Conservation (phyloP, 805 yeast species). For the Babjeviella inositovora region DNA sequence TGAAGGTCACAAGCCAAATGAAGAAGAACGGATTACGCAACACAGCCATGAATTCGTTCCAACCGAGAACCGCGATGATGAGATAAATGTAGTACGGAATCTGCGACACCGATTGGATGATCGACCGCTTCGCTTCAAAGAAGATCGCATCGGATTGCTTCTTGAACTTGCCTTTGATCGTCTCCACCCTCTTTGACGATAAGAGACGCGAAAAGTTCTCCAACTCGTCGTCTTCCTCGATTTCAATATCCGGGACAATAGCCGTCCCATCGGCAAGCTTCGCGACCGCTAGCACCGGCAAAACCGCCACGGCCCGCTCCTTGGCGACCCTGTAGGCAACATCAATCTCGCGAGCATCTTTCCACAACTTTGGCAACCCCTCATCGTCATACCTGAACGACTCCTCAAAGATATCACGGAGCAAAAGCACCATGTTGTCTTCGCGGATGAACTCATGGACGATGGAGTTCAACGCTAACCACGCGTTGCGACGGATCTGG, state of each 20-base stretch:
- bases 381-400: conserved; percentile 68
- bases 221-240: conserved; percentile 14
- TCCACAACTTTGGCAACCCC: conserved; percentile 76
- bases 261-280: conserved; percentile 32
- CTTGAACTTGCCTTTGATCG: conserved; percentile 42
- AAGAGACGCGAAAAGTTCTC: conserved; percentile 40
- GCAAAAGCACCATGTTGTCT: conserved; percentile 45
- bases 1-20: conserved; percentile 35
- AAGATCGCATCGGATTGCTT: conserved; percentile 66
- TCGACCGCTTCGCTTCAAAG: conserved; percentile 80
- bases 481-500: conserved; percentile 32
- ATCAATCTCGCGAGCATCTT: conserved; percentile 59
- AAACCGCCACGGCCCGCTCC: conserved; percentile 30
- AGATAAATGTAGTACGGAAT: conserved; percentile 77
- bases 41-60: conserved; percentile 90
- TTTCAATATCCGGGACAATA: conserved; percentile 40
- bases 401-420: conserved; percentile 74
- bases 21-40: conserved; percentile 77
- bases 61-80: conserved; percentile 64
- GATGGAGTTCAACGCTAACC: conserved; percentile 46
- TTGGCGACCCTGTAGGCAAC: conserved; percentile 43
- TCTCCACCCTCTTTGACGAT: conserved; percentile 36
- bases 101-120: conserved; percentile 58
- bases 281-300: conserved; percentile 49
- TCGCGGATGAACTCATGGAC: conserved; percentile 48